Evolutionary conservation across 2,329 filamentous ascomycete genomes (phyloP), one percentile per base, ranked within the genome.

Genomic region (Aspergillus melleus): DNA sequence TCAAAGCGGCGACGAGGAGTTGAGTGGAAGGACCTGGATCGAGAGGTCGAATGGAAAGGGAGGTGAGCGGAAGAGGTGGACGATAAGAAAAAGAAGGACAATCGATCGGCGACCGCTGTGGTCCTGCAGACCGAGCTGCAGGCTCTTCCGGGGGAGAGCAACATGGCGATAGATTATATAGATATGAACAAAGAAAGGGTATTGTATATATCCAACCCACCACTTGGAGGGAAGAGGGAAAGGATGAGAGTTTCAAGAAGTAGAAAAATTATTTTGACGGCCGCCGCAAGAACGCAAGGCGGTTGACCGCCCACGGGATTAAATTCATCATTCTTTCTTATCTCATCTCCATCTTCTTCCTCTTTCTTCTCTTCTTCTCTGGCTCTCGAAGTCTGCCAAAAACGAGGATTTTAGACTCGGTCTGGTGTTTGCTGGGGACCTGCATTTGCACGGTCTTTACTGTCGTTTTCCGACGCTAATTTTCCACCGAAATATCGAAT

Each of bases 111-210:
- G 60, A 71, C 58, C 14, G 36, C 14, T 62, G 64, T 68, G 63
- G 69, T 68, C 64, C 69, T 73, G 72, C 71, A 71, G 69, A 68
- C 61, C 54, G 66, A 58, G 68, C 68, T 71, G 72, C 70, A 72
- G 70, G 70, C 68, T 70, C 72, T 67, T 68, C 66, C 55, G 22
- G 66, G 58, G 52, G 69, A 55, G 58, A 62, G 71, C 66, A 72
- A 65, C 63, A 62, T 63, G 62, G 62, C 63, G 54, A 52, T 62
- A 59, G 61, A 64, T 65, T 46, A 20, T 46, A 24, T 47, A 24
- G 11, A 46, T n/a, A 16, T 1, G 2, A 36, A 5, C 10, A n/a
- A 14, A 42, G 36, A 42, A 4, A 19, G 5, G 14, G 12, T 39
- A 16, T n/a, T n/a, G 14, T n/a, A 16, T n/a, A 42, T 42, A 16